Base-by-base conservation (phyloP, 371 early-diverging fungal genomes). In the Mortierella sp. region DNA sequence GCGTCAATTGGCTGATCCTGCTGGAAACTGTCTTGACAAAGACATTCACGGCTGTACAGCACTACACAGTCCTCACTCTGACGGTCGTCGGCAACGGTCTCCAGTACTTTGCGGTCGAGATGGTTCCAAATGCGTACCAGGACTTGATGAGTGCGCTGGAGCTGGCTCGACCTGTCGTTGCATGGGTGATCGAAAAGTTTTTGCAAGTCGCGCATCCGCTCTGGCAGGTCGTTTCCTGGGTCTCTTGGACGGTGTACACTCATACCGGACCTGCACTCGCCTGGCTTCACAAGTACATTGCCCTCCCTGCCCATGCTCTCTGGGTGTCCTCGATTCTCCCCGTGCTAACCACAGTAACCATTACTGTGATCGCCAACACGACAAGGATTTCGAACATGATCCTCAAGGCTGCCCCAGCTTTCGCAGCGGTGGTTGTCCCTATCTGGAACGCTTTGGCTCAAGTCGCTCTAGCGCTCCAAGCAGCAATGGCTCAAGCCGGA, bases 1-100 rank as follows among this genome's bases (percentile, higher is more conserved):
- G 73, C 8, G 79, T 82, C 60, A 81, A 85, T 55, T 86, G 87
- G 87, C 48, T 86, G n/a, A 14, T 82, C 8, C 35, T 86, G 3
- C 49, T 82, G 70, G 82, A 86, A 43, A 71, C 70, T 3, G 71
- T 71, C 16, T 21, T 86, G 49, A 80, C 75, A 27, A 70, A 32
- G 27, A 35, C 44, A 4, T 38, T 75, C n/a, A 74, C 73, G 0
- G 7, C 41, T 0, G n/a, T 29, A 3, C 76, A 85, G 35, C 71
- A 76, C 1, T 72, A 70, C 35, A 44, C 75, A 4, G 38, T 46
- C 10, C 60, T 56, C 2, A 27, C n/a, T 4, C 12, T 77, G 6
- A 43, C 70, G 35, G 2, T 72, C 12, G 24, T 63, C 29, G 60
- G 87, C 21, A 35, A 70, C 7, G 77, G 80, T 6, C 44, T 80